Evolutionary conservation across 768 basidiomycete species (phyloP), one percentile per base, ranked within the genome.

Genomic region (Leccinum pellstonianum): DNA sequence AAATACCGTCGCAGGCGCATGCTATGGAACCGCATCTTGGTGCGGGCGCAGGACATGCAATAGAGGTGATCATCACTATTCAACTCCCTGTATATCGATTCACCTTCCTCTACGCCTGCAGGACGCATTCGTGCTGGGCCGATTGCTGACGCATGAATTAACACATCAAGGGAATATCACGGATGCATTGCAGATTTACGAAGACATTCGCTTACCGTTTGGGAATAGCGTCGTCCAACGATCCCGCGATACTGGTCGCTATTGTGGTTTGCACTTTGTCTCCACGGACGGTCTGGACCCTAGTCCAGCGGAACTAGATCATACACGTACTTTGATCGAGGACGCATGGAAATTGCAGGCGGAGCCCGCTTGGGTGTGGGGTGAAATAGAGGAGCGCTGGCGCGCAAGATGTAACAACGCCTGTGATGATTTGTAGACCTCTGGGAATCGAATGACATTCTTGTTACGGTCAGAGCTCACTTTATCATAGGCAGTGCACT

Each of bases 1-100:
- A 31, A 49, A 19, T 41, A 11, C 10, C 4, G n/a, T 43, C 43
- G n/a, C 47, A 70, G 81, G 80, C 80, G 0, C 80, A 83, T 66
- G 80, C 77, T 0, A 80, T 80, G 75, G 70, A 76, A 4, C 80
- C 80, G 0, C 75, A 81, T 62, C 73, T 79, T 65, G 81, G 78
- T 1, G 76, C 79, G 0, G 81, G 82, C 3, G 83, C 80, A 3
- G 79, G 80, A 4, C 80, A 81, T 55, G 81, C 81, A 1, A 76
- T 82, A n/a, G 83, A 83, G 68, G 80, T 80, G 48, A 11, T 67
- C 51, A 8, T 43, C 19, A 15, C 15, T 64, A 54, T 14, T 5
- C 3, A 1, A 5, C 15, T 8, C 3, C 6, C 4, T n/a, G 5
- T 11, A 31, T 50, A 3, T 27, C 2, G 5, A 57, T n/a, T 29